Evolutionary conservation across 148 eudicot species (phyloP).

Genomic region (Vaccinium darrowii): DNA sequence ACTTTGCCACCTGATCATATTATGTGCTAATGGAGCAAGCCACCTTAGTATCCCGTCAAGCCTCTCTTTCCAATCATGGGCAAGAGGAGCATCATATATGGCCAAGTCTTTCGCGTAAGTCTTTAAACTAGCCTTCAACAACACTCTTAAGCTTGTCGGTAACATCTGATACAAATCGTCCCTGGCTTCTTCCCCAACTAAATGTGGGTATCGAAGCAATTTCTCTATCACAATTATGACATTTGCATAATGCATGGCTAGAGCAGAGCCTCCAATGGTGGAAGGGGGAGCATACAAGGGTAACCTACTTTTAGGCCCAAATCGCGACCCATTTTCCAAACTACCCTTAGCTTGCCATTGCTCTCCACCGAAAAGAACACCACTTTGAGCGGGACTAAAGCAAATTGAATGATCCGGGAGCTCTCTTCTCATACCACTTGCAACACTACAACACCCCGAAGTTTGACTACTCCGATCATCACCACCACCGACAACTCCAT

Average conservation of each 20-base stretch:
- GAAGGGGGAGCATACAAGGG: conserved; percentile 54
- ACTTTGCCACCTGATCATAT: conserved; percentile 95
- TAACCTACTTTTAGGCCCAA: conserved; percentile 55
- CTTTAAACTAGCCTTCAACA: conserved; percentile 57
- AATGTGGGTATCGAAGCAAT: conserved; percentile 74
- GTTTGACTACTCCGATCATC: conserved; percentile 50
- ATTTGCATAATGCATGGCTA: conserved; percentile 90
- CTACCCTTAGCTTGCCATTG: conserved; percentile 21
- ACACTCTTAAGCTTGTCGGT: conserved; percentile 66
- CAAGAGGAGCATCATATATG: conserved; percentile 80
- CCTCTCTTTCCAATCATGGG: conserved; percentile 84
- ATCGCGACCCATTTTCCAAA: conserved; percentile 28
- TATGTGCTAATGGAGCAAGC: conserved; percentile 89
- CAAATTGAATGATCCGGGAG: conserved; percentile 30
- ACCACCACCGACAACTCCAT: conserved; percentile 36
- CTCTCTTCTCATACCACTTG: conserved; percentile 40
- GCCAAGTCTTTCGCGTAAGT: conserved; percentile 62
- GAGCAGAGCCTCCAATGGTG: conserved; percentile 86
- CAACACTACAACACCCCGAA: conserved; percentile 45
- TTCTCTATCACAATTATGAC: conserved; percentile 79
- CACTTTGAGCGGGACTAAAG: conserved; percentile 27
- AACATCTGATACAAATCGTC: conserved; percentile 91
- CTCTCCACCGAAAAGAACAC: conserved; percentile 34
- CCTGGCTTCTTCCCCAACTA: conserved; percentile 90
- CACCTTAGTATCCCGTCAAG: conserved; percentile 59